Conservation (phyloP, 495 filamentous ascomycete genomes). For the Hyaloscypha hepaticicola region DNA sequence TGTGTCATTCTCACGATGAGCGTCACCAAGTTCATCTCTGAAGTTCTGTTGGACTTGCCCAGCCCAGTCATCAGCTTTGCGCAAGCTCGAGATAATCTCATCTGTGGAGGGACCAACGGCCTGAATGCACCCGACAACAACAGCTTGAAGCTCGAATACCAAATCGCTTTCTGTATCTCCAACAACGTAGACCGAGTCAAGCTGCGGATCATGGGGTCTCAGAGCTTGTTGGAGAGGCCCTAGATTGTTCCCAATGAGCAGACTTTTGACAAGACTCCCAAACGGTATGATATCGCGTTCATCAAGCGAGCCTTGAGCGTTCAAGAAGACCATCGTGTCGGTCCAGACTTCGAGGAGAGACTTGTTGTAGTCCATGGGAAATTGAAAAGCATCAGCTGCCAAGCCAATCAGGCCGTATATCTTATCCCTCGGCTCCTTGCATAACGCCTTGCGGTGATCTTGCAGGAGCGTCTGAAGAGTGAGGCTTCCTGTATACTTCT, state of each 20-base stretch:
- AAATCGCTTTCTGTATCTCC: not conserved
- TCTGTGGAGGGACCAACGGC: not conserved
- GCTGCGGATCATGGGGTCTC: too few relatives aligned
- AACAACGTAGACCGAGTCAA: too few relatives aligned
- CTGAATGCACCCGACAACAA: not conserved
- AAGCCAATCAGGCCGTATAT: slow-evolving; percentile 16
- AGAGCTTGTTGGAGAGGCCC: too few relatives aligned
- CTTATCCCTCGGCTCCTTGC: slow-evolving; percentile 13
- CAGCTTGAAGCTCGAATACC: not conserved
- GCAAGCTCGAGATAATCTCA: not conserved
- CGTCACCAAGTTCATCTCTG: not conserved
- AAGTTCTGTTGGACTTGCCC: not conserved
- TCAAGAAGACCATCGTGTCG: slow-evolving; percentile 20
- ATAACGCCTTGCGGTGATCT: slow-evolving; percentile 12
- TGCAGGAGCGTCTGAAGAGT: slow-evolving; percentile 13
- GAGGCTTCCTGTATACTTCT: slow-evolving; percentile 8
- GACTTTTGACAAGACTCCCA: slow-evolving; percentile 2
- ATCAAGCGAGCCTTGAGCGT: not conserved
- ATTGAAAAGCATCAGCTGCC: slow-evolving; percentile 4
- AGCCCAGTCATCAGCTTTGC: not conserved
- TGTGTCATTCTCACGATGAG: not conserved
- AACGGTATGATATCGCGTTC: slow-evolving; percentile 2
- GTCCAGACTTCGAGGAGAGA: slow-evolving; percentile 14
- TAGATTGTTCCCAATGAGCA: not conserved
- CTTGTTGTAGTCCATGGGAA: slow-evolving; percentile 17